Evolutionary conservation across 768 basidiomycete species (phyloP), one percentile per base, ranked within the genome.

Genomic region (Boletus rubescentipes): DNA sequence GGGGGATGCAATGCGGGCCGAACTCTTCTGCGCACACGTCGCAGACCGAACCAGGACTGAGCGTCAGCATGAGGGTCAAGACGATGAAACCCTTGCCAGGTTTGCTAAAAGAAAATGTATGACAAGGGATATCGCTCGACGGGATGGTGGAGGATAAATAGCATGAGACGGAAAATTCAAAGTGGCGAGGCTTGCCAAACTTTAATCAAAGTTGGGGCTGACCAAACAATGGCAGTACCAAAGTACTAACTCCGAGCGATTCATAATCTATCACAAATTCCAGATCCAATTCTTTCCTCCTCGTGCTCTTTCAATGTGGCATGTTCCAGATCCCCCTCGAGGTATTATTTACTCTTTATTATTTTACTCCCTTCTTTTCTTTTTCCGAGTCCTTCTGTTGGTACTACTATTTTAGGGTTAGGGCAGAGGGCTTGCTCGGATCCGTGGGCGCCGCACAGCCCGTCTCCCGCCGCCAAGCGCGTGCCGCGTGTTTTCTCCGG

Each of bases 21-120:
- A 81, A 91, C 77, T 91, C 88, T 75, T 91, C 89, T 66, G 89
- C 89, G 78, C 89, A 91, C 67, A 91, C 89, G 79, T 91, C 89
- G 85, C 89, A 91, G 71, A 85, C 79, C 71, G 86, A 90, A 73
- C 87, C 87, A 72, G 87, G 82, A 76, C 76, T 80, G 67, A 91
- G 86, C 70, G 89, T 87, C 76, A 91, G 83, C 89, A 91, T 91
- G 68, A 67, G 64, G 66, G 67, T 68, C 69, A 71, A 72, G 70
- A 66, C 72, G 67, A 66, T 66, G 59, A 69, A 62, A 68, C 71
- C 71, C 71, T 70, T 68, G 68, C 63, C 69, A 71, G 65, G 70
- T 71, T 68, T 67, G 71, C 66, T 70, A 63, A 64, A 71, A 65
- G 61, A 60, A 73, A 73, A 68, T 61, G 57, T 70, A 62, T 69